Evolutionary conservation across 352 stramenopile genomes (phyloP), one percentile per base, ranked within the genome.

Genomic region (Pythium biforme): DNA sequence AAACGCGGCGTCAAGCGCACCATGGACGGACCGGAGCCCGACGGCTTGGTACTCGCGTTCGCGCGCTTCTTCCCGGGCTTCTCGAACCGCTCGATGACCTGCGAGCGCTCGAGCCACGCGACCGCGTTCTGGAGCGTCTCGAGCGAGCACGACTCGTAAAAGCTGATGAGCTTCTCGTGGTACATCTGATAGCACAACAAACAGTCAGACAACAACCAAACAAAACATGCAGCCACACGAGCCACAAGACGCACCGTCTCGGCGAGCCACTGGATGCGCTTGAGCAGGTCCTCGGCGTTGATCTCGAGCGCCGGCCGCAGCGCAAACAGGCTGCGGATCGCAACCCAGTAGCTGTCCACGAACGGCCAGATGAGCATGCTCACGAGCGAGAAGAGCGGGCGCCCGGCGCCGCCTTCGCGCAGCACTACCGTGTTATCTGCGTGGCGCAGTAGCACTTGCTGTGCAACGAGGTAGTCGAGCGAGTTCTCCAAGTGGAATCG

Each of bases 271-370:
- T 93, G 84, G 55, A 93, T 82, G 23, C 84, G 80, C 69, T 89
- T 89, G 51, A 93, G 72, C 61, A 93, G 57, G 34, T 90, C 80
- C 19, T 87, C 79, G 3, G 65, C 75, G 10, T 71, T 64, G 27
- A 89, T 82, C 72, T 81, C 69, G 31, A 79, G 58, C 0, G 66
- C 63, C 0, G 79, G 74, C 17, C 83, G 81, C 40, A 93, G 62
- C 11, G 80, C 84, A 31, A 90, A 83, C 26, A 93, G 66, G 73
- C 82, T 90, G 47, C 75, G 83, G 60, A 93, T 72, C 11, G 82
- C 80, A 23, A 93, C 84, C 82, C 82, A 93, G 73, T 93, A 93
- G 70, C 80, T 90, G 60, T 94, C 86, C 58, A 94, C 86, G 51
- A 93, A 94, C n/a, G 86, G 86, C 86, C 83, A 93, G n/a, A 89